Conservation (phyloP, 306 rosid species). For the Vigna trinervia region DNA sequence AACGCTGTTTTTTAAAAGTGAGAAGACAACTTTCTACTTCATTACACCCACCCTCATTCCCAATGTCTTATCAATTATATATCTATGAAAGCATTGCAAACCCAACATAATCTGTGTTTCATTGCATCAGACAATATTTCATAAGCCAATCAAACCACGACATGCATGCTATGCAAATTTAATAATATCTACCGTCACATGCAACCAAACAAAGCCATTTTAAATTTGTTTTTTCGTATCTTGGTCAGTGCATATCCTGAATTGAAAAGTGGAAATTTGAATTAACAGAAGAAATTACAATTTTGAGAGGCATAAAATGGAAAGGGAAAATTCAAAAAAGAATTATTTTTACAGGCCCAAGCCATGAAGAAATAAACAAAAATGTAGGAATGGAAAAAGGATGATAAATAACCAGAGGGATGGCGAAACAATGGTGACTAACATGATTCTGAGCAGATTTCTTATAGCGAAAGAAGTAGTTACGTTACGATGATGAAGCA, state of each 20-base stretch:
- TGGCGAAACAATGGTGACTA: conserved; percentile 42
- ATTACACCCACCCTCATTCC: neutral
- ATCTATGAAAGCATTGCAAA: neutral
- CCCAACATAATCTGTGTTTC: neutral
- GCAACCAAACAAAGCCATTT: neutral
- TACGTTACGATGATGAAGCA: conserved; percentile 46
- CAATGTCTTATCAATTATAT: neutral
- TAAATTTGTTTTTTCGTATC: neutral
- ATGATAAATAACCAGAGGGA: conserved; percentile 60
- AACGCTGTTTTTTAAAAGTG: conserved; percentile 2
- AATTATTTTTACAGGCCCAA: conserved; percentile 66
- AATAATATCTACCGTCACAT: neutral
- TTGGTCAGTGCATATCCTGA: neutral
- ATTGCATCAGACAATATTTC: neutral
- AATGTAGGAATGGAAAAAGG: conserved; percentile 37
- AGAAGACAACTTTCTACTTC: conserved; percentile 6
- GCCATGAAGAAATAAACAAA: conserved; percentile 45
- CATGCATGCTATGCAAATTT: neutral
- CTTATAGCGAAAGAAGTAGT: conserved; percentile 5
- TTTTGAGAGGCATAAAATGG: conserved; percentile 42
- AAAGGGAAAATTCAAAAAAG: conserved; percentile 35
- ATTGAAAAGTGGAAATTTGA: conserved; percentile 43
- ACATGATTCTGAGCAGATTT: conserved; percentile 24
- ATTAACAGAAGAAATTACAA: conserved; percentile 49
- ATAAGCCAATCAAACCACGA: neutral